Percentiles rank a stretch among this genome's conserved stretches.
Evolutionary conservation across 495 filamentous ascomycete genomes (phyloP).

Genomic region (Penicillium soppii): DNA sequence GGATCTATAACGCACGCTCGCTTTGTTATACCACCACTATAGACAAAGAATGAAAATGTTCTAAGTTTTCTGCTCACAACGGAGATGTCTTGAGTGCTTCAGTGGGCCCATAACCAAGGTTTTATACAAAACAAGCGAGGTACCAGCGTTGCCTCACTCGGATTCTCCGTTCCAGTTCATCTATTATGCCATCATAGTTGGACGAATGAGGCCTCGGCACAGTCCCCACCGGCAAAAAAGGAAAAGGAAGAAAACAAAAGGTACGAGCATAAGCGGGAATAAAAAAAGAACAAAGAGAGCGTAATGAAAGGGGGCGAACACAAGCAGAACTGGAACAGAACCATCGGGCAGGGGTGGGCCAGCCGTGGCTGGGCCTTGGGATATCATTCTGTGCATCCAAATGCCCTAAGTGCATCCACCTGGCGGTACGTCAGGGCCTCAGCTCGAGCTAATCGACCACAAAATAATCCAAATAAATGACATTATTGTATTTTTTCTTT

Average conservation of each 20-base stretch:
- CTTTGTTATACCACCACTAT: background rate
- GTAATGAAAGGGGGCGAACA: conserved; percentile 10
- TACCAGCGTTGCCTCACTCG: conserved; percentile 13
- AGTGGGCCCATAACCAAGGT: conserved; percentile 8
- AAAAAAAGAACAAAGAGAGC: conserved; percentile 10
- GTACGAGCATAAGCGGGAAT: conserved; percentile 20
- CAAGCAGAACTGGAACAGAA: conserved; percentile 13
- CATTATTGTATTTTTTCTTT: conserved; percentile 1
- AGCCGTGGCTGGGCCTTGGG: conserved; percentile 20
- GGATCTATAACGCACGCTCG: background rate
- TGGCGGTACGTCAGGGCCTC: conserved; percentile 10
- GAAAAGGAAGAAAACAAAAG: conserved; percentile 7
- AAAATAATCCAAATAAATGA: conserved; percentile 6
- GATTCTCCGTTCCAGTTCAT: conserved; percentile 15
- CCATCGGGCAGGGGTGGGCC: conserved; percentile 21
- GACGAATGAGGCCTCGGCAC: conserved; percentile 14
- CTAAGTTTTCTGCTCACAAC: conserved; percentile 4
- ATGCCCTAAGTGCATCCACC: conserved; percentile 16
- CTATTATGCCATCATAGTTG: conserved; percentile 10
- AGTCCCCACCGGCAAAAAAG: conserved; percentile 22
- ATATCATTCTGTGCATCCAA: conserved; percentile 9
- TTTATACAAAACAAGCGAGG: conserved; percentile 20
- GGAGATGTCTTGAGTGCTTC: background rate
- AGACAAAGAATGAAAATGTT: conserved; percentile 1
- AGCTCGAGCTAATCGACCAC: conserved; percentile 9